Percentiles rank a stretch among this genome's conserved stretches.
phyloP scores from a whole-genome alignment of 805 yeast species.

The Cyberlindnera sargentensis region DNA sequence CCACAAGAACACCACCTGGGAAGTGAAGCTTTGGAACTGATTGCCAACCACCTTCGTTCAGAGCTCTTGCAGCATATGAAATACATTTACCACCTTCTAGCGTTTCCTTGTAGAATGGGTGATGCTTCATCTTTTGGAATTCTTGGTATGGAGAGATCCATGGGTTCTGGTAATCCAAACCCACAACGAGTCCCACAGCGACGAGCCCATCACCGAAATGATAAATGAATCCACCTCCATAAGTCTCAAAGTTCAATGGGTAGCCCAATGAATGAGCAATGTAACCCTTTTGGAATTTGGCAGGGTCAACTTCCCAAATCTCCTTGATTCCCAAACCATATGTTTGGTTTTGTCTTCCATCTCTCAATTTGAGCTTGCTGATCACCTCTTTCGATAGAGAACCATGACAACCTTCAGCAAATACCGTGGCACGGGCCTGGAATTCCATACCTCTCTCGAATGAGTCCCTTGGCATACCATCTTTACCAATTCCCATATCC shows the following conservation, averaged over 20 bases:
- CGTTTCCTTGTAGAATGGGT: constrained; percentile 71
- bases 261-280: constrained; percentile 87
- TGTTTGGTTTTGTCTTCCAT: constrained; percentile 67
- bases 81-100: constrained; percentile 88
- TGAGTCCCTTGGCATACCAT: constrained; percentile 71
- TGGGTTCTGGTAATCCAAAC: constrained; percentile 91
- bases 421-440: constrained; percentile 79
- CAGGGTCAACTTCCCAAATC: constrained; percentile 90
- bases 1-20: constrained; percentile 95
- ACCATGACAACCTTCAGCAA: constrained; percentile 99
- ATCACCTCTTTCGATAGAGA: constrained; percentile 78
- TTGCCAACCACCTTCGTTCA: constrained; percentile 96
- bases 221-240: constrained; percentile 97
- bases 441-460: constrained; percentile 98
- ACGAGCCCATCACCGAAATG: constrained; percentile 94
- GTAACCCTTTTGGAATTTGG: constrained; percentile 70
- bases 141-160: constrained; percentile 94
- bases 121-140: constrained; percentile 89
- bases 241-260: constrained; percentile 66
- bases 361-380: constrained; percentile 59
- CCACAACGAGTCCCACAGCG: constrained; percentile 89
- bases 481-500: constrained; percentile 78
- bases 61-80: constrained; percentile 91
- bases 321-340: constrained; percentile 96
- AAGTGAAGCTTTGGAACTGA: constrained; percentile 84